Evolutionary conservation across 2,329 filamentous ascomycete species (phyloP).

Genomic region (Akanthomyces muscarius): DNA sequence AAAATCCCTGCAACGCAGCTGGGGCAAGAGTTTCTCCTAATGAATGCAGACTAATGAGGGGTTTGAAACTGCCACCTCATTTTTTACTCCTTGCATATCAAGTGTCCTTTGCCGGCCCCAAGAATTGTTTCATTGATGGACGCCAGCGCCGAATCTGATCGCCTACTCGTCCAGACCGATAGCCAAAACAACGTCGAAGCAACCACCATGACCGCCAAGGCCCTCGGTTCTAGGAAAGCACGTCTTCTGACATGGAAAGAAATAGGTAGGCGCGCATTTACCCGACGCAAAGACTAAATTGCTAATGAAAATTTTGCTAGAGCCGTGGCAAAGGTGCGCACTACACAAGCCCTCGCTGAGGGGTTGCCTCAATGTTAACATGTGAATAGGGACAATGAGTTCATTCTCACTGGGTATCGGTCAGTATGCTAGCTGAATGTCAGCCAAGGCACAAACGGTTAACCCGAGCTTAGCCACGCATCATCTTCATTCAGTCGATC

Average conservation of each 20-base stretch:
- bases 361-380: not conserved
- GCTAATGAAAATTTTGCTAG: not conserved
- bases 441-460: not conserved
- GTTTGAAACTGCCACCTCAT: not conserved
- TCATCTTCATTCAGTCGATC: slow-evolving; percentile 21
- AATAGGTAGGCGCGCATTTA: not conserved
- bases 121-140: not conserved
- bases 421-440: not conserved
- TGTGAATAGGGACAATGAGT: slow-evolving; percentile 21
- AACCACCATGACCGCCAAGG: not conserved
- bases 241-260: slow-evolving; percentile 20
- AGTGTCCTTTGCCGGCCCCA: not conserved
- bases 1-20: slow-evolving; percentile 1
- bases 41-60: not conserved
- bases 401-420: slow-evolving; percentile 22
- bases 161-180: not conserved
- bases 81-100: not conserved
- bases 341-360: not conserved
- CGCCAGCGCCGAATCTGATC: not conserved
- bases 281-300: not conserved
- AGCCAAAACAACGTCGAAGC: not conserved
- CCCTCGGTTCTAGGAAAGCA: not conserved
- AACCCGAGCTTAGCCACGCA: slow-evolving; percentile 10
- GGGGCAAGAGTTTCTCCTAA: not conserved
- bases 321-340: slow-evolving; percentile 21